phyloP scores from a whole-genome alignment of 2,329 filamentous ascomycete species.

The Arthrobotrys megalospora region DNA sequence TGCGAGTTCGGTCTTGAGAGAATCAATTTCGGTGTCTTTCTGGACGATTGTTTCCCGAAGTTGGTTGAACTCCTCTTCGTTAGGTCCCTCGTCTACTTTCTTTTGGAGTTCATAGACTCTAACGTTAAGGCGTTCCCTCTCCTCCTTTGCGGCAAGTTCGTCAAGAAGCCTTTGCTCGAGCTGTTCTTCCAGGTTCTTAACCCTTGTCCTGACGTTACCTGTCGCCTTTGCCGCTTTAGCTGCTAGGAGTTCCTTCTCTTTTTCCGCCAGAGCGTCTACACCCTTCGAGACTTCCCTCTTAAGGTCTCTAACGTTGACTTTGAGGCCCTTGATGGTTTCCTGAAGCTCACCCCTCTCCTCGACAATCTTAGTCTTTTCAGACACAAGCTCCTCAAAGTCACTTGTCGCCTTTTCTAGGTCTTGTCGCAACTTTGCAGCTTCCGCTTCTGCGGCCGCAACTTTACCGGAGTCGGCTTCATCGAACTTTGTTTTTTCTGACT shows the following conservation, averaged over 20 bases:
- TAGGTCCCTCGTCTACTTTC: slow-evolving; percentile 47
- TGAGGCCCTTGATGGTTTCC: slow-evolving; percentile 31
- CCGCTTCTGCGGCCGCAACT: slow-evolving; percentile 32
- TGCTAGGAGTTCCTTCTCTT: slow-evolving; percentile 35
- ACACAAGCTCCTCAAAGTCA: slow-evolving; percentile 38
- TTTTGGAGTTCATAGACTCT: slow-evolving; percentile 50
- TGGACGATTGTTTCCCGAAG: slow-evolving; percentile 31
- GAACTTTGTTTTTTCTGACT: slow-evolving; percentile 37
- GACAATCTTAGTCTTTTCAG: slow-evolving; percentile 44
- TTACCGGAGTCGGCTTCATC: slow-evolving; percentile 46
- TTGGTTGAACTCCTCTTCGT: slow-evolving; percentile 39
- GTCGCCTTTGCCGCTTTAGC: slow-evolving; percentile 28
- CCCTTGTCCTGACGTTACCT: slow-evolving; percentile 45
- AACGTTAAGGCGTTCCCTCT: slow-evolving; percentile 44
- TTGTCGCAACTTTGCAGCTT: slow-evolving; percentile 33
- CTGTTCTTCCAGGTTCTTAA: slow-evolving; percentile 45
- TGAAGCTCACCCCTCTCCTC: slow-evolving; percentile 30
- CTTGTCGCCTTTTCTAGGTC: slow-evolving; percentile 35
- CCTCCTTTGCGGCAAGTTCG: slow-evolving; percentile 50
- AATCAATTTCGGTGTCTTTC: slow-evolving; percentile 46
- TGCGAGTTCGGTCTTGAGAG: slow-evolving; percentile 36
- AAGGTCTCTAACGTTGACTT: slow-evolving; percentile 39
- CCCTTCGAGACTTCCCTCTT: slow-evolving; percentile 27
- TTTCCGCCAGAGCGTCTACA: slow-evolving; percentile 22
- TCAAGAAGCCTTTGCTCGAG: slow-evolving; percentile 39